Percentiles rank a stretch among this genome's conserved stretches.
Conservation (phyloP, 371 early-diverging fungal species). For the Mucor piriformis region DNA sequence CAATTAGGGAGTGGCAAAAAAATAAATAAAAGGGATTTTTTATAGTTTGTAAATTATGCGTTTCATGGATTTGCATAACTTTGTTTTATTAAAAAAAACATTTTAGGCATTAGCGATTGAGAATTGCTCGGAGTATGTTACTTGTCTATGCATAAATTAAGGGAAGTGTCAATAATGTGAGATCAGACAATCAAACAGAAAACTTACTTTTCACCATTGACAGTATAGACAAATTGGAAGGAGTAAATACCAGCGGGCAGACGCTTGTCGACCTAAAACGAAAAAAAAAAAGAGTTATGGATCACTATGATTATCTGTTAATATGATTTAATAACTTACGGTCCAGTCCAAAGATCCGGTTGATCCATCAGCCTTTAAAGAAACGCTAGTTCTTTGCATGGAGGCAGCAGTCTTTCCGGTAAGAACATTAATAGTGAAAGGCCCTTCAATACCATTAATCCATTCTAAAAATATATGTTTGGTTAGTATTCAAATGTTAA, state of each 20-base stretch:
- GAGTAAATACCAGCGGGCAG: conserved; percentile 8
- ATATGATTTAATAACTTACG: conserved; percentile 1
- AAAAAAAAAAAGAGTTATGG: background rate
- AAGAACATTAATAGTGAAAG: conserved; percentile 3
- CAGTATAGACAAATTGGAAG: conserved; percentile 6
- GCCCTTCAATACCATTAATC: conserved; percentile 9
- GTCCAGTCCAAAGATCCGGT: conserved; percentile 1
- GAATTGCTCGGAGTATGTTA: conserved; percentile 3
- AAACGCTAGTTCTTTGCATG: conserved; percentile 5
- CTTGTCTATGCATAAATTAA: background rate
- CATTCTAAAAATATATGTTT: conserved; percentile 1
- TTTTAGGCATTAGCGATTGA: background rate
- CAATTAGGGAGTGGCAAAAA: too few species aligned
- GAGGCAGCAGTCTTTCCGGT: background rate
- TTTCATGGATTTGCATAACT: too few species aligned
- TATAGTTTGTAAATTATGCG: too few species aligned
- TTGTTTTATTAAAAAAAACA: too few species aligned
- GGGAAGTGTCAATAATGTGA: too few species aligned
- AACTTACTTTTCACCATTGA: background rate
- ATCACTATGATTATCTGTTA: background rate
- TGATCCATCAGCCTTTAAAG: background rate
- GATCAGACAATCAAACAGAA: background rate
- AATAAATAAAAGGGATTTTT: too few species aligned
- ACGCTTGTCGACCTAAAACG: background rate
- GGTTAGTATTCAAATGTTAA: background rate